Percentiles rank a stretch among this genome's conserved stretches.
Conservation (phyloP, 2,329 filamentous ascomycete species). For the Lecanicillium sp. region DNA sequence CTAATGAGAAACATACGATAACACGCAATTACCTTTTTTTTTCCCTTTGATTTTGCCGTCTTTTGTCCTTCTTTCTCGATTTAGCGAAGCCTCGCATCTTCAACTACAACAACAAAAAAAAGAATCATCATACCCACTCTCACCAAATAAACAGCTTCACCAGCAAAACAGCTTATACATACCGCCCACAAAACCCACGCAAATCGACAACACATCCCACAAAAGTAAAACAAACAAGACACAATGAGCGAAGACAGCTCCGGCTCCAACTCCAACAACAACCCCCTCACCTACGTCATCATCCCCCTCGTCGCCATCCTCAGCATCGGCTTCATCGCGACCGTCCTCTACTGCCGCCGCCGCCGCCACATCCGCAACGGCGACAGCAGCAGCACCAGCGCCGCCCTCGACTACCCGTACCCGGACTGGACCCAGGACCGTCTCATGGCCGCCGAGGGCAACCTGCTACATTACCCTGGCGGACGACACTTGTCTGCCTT, state of each 20-base stretch:
- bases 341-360: constrained; percentile 36
- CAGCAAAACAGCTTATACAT: too few species aligned
- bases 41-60: background rate
- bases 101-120: background rate
- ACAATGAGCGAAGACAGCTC: too few species aligned
- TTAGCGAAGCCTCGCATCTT: background rate
- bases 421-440: too few species aligned
- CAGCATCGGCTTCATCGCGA: constrained; percentile 26
- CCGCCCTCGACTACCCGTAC: too few species aligned
- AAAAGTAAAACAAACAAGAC: too few species aligned
- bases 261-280: constrained; percentile 21
- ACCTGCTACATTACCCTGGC: background rate
- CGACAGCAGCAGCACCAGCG: constrained; percentile 7
- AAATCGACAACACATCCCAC: too few species aligned
- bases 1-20: too few species aligned
- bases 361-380: constrained; percentile 18
- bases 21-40: background rate
- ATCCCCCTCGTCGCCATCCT: constrained; percentile 38
- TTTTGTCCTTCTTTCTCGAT: background rate
- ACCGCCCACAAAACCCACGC: too few species aligned
- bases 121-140: too few species aligned
- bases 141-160: too few species aligned
- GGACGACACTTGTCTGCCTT: too few species aligned
- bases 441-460: background rate
- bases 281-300: constrained; percentile 50